Evolutionary conservation across 129 eudicot species (phyloP), one percentile per base, ranked within the genome.

Genomic region (Arctium minus): DNA sequence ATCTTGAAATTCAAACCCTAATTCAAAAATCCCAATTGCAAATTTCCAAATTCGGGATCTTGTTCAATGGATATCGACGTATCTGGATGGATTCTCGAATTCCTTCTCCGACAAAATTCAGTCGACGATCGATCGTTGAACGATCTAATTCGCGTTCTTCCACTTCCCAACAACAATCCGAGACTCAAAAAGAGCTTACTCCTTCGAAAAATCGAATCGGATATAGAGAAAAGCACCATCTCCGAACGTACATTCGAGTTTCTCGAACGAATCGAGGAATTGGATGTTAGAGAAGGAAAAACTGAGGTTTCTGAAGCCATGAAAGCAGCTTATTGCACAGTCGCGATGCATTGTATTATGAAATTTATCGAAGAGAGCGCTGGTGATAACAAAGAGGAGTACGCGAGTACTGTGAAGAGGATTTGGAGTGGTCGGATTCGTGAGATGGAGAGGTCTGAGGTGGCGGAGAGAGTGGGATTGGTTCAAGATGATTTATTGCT

Each of bases 81-180:
- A 18, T 70, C 88, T 0, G 84, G 85, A 31, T 94, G 98, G 98
- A 74, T 94, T 27, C 82, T 90, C 1, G 98, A 94, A 70, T 92
- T 83, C 70, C 86, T 94, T 3, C 86, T 91, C 78, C 85, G 91
- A 1, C 92, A 88, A 77, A 87, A 80, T 9, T 76, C 74, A 9
- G 68, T 92, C 10, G 86, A 85, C 39, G 88, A 88, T 77, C 29
- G 81, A 3, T 70, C 80, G 3, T 17, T 92, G 40, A 70, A 44
- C 77, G 29, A 85, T 13, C 85, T 92, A 0, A 62, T 89, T 18
- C 74, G 74, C 36, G 72, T 78, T 44, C 88, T 92, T 29, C 98
- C 94, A 5, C 74, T 91, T 70, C 77, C 94, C 0, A 37, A 87
- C 73, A 40, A 73, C 81, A 80, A 88, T 37, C 73, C 78, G 2